Evolutionary conservation across 2,329 filamentous ascomycete species (phyloP), one percentile per base, ranked within the genome.

Genomic region (Diaporthe caulivora): DNA sequence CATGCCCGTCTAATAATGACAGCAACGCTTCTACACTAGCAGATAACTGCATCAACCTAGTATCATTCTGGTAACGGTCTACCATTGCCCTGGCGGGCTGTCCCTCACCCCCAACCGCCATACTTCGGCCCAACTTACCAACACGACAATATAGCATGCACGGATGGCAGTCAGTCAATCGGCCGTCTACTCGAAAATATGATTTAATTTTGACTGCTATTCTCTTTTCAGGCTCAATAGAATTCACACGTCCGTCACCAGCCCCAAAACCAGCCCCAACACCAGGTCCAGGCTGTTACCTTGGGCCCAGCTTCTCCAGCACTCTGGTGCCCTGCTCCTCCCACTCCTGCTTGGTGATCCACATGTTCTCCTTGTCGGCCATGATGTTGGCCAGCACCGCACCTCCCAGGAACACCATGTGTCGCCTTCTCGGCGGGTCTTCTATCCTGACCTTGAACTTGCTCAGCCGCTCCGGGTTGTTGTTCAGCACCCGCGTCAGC

Each of bases 391-490:
- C 97, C 80, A 99, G 87, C 76, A 99, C 97, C 34, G 97, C 97
- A 79, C 97, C 97, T 73, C 97, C 97, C 72, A 99, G 86, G 89
- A 99, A 98, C n/a, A 99, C 97, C 95, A 99, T 98, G 87, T 99
- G 97, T 84, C 96, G 90, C 86, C 97, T 91, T 85, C 97, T 91
- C 44, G 97, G 97, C 68, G 97, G 97, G 83, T 99, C 97, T 84
- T 99, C 97, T 87, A 99, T 98, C 83, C 97, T 92, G 77, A 99
- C 96, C 91, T 98, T 99, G 90, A 99, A 99, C 92, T 98, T 99
- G 92, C 91, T 94, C 80, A 99, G 84, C 77, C 97, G 91, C 85
- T 98, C 96, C 0, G 97, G 96, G 84, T 99, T 95, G 74, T 96
- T 95, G 74, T 92, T 90, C 78, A 99, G 87, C 55, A 98, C 95